phyloP scores from a whole-genome alignment of 83 land plant genomes.

The Picea abies region DNA sequence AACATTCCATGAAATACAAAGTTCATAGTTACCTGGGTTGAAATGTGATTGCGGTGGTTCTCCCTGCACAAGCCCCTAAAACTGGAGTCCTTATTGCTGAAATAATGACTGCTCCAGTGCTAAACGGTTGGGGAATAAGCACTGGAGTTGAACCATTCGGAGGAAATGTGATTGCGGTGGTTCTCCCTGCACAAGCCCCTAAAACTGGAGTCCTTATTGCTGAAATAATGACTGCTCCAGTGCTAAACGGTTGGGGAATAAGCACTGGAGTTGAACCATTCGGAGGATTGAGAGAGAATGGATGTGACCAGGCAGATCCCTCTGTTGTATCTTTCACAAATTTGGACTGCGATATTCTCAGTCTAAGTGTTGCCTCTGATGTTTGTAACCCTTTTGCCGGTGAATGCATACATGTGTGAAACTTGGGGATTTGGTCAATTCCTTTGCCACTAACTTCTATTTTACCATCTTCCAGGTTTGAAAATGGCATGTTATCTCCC shows the following conservation, averaged over 20 bases:
- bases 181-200: constrained; percentile 68
- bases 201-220: constrained; percentile 61
- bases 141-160: constrained; percentile 75
- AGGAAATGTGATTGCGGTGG: constrained; percentile 71
- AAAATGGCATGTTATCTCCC: neutral
- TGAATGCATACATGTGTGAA: constrained; percentile 57
- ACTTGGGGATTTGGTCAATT: constrained; percentile 9
- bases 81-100: constrained; percentile 68
- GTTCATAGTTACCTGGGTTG: constrained; percentile 89
- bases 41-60: constrained; percentile 71
- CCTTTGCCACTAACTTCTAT: neutral
- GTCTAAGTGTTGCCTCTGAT: constrained; percentile 55
- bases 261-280: constrained; percentile 69
- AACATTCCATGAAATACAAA: neutral
- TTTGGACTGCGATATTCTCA: constrained; percentile 28
- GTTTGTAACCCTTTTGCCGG: constrained; percentile 42
- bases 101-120: constrained; percentile 59
- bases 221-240: constrained; percentile 69
- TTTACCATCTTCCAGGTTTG: neutral
- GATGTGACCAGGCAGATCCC: constrained; percentile 66
- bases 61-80: constrained; percentile 65
- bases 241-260: constrained; percentile 56
- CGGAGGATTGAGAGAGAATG: constrained; percentile 77
- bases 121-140: constrained; percentile 57
- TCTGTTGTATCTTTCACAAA: constrained; percentile 6